Evolutionary conservation across 2,329 filamentous ascomycete species (phyloP).

Genomic region (Fusarium euwallaceae): DNA sequence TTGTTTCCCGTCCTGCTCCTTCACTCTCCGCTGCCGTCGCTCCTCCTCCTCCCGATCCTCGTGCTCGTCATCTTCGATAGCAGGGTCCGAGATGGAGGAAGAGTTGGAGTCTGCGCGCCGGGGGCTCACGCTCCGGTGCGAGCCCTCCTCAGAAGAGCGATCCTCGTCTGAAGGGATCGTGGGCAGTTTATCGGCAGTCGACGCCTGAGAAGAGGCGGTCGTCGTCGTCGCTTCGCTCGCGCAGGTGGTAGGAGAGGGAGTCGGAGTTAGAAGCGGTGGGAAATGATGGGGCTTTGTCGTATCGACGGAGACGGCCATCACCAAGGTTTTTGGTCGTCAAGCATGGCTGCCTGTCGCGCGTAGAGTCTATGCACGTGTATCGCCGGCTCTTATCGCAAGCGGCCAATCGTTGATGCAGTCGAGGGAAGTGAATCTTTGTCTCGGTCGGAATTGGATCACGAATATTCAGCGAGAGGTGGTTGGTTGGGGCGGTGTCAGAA

Average conservation of each 20-base stretch:
- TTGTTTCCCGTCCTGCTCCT: conserved; percentile 1
- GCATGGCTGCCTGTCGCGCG: conserved; percentile 24
- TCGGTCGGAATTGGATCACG: conserved; percentile 2
- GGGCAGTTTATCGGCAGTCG: conserved; percentile 23
- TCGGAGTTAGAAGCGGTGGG: conserved; percentile 35
- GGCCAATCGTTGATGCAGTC: conserved; percentile 10
- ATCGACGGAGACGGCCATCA: conserved; percentile 46
- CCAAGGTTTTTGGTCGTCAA: conserved; percentile 39
- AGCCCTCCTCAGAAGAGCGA: conserved; percentile 48
- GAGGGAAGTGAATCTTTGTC: neutral
- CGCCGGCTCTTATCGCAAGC: neutral
- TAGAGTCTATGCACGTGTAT: neutral
- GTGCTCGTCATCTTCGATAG: conserved; percentile 41
- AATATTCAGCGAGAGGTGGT: conserved; percentile 15
- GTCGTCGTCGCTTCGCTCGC: conserved; percentile 12
- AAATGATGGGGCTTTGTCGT: conserved; percentile 35
- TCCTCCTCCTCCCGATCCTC: conserved; percentile 1
- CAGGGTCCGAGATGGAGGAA: conserved; percentile 49
- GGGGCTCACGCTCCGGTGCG: conserved; percentile 38
- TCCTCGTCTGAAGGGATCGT: conserved; percentile 50
- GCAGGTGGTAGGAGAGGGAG: conserved; percentile 27
- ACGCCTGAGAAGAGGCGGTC: neutral
- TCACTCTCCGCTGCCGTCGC: conserved; percentile 4
- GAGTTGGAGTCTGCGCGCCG: conserved; percentile 44
- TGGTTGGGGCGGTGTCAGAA: conserved; percentile 31